Evolutionary conservation across 805 yeast species (phyloP), one percentile per base, ranked within the genome.

Genomic region (Tetrapisispora arboricola): DNA sequence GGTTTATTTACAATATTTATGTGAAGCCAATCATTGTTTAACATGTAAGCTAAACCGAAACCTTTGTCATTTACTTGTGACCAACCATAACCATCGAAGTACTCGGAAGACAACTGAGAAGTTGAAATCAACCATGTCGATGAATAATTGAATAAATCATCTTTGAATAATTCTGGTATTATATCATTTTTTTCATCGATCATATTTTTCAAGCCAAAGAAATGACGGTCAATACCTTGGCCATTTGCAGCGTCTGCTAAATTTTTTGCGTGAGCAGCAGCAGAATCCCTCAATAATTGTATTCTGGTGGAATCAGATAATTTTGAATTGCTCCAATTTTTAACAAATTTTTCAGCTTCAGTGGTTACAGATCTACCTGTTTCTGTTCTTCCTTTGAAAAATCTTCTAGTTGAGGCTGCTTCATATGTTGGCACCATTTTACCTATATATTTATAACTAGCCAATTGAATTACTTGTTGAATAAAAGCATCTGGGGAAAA

Each of bases 61-160:
- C 98, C 98, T 46, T 81, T 84, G 57, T 88, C 95, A 52, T 83
- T 78, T 38, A 92, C 97, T 61, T 94, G 95, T 16, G 95, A 76
- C 85, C 87, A 90, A 26, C 98, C 98, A 72, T 88, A 90, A 34
- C 94, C 88, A 60, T 86, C 86, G 65, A 86, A 84, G 62, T 70
- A 70, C 53, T 80, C 84, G 5, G 94, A 82, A 8, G 92, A 82
- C 49, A 90, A 71, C 64, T 90, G 97, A 1, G 96, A 86, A 2
- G 95, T 78, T 16, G 94, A 83, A 39, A 90, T 61, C 61, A 73
- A 79, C 98, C 98, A 90, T 35, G 84, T 75, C 25, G 78, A 67
- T 6, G 94, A 80, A 67, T 85, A 90, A 37, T 67, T 61, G 59
- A 73, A 85, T 48, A 84, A 67, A 12, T 94, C 84, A 62, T 90